Evolutionary conservation across 2,329 filamentous ascomycete species (phyloP), one percentile per base, ranked within the genome.

Genomic region (Colletotrichum sp.): DNA sequence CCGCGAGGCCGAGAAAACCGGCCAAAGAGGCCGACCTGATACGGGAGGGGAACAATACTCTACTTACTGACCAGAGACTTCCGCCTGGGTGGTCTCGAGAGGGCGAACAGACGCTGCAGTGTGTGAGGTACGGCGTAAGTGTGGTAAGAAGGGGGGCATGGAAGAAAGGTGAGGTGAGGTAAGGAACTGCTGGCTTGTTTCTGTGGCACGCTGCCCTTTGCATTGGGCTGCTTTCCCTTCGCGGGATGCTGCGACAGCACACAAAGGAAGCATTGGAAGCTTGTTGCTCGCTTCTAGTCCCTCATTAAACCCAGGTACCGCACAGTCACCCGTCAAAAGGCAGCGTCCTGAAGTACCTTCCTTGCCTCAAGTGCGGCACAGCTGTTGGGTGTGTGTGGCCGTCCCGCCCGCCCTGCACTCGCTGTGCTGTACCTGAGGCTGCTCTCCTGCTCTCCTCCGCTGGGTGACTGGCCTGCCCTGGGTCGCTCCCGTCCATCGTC

Each of bases 191-290:
- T 68, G 65, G 55, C 63, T 62, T 66, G 63, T 36, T 63, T 66
- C 38, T 32, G 63, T 67, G 64, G 64, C 21, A 67, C 64, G 7
- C 13, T 56, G 28, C 26, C 24, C 38, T 21, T 56, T 69, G 55
- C 55, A 61, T 61, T 61, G 55, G 32, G 64, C 28, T 32, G 66
- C 38, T 71, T 67, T 74, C 55, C 72, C 66, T 72, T 74, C 72
- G 62, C 55, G 62, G 61, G 32, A 38, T 67, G 55, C 55, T 72
- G 69, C 52, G 69, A 72, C 72, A 72, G 61, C 24, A 58, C 62
- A 74, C 71, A 74, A 74, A 72, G 72, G 61, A 72, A 55, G 36
- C 36, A 30, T 26, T 61, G 69, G 69, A 74, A 74, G 61, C 69
- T 74, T 74, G 55, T 62, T 72, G 36, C 52, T 28, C 36, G 48